These are phyloP conservation scores for Cryptococcus sp. DNA, from an alignment of 1,284 basidiomycete species.

Conservation along the genomic window DNA sequence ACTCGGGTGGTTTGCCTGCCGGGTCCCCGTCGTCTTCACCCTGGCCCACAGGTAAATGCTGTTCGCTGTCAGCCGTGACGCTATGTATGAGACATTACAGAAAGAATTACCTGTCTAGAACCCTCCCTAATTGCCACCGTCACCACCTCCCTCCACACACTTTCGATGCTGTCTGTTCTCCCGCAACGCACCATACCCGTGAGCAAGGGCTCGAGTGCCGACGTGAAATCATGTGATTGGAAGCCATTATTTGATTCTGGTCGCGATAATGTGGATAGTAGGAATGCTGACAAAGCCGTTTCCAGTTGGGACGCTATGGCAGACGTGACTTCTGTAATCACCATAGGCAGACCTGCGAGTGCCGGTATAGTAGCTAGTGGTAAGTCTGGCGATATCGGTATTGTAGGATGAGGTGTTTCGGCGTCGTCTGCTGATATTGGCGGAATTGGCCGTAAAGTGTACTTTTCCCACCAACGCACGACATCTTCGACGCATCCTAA, in stretches of 20 bases:
- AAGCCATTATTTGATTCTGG: conserved; percentile 44
- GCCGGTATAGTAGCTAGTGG: conserved; percentile 62
- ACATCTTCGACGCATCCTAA: conserved; percentile 74
- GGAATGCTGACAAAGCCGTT: conserved; percentile 68
- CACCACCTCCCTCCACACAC: conserved; percentile 75
- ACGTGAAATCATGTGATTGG: conserved; percentile 37
- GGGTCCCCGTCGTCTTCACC: conserved; percentile 60
- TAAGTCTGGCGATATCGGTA: conserved; percentile 8
- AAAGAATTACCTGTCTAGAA: conserved; percentile 54
- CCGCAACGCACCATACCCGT: conserved; percentile 73
- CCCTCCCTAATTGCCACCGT: conserved; percentile 66
- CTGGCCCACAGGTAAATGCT: conserved; percentile 37
- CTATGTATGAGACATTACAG: neutral
- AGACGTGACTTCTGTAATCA: conserved; percentile 65
- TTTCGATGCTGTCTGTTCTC: conserved; percentile 67
- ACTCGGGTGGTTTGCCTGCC: conserved; percentile 34
- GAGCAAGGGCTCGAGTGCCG: conserved; percentile 62
- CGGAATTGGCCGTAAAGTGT: conserved; percentile 8
- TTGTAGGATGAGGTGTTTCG: neutral
- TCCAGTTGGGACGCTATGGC: conserved; percentile 78
- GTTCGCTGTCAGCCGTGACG: conserved; percentile 7
- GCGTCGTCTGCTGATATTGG: conserved; percentile 8
- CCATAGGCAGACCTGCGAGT: conserved; percentile 68
- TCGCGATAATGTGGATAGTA: conserved; percentile 64
- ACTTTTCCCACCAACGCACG: conserved; percentile 64